These are phyloP conservation scores for Blastocystis sp. DNA, from an alignment of 352 stramenopile genomes.

Conservation along the genomic window DNA sequence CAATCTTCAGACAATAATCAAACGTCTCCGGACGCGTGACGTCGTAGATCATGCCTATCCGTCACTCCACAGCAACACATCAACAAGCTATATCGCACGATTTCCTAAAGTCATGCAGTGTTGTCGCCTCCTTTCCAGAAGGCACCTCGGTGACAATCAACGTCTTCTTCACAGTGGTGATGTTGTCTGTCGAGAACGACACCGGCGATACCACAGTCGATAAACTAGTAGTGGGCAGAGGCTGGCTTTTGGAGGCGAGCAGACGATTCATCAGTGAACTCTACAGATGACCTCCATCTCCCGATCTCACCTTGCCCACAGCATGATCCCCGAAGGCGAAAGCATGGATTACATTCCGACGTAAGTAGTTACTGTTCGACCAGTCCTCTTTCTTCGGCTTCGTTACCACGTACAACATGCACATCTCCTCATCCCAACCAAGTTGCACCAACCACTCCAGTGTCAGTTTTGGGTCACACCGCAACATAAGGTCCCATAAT, in stretches of 20 bases:
- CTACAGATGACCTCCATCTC: not conserved
- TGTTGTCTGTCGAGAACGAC: not conserved
- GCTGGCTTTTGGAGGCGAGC: not conserved
- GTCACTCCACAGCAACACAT: not conserved
- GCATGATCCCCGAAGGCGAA: slow-evolving; percentile 17
- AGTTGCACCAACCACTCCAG: not conserved
- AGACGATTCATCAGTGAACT: not conserved
- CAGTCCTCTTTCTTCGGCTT: slow-evolving; percentile 31
- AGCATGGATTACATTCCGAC: slow-evolving; percentile 22
- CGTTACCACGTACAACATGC: slow-evolving; percentile 14
- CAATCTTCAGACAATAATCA: not conserved
- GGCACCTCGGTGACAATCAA: slow-evolving; percentile 41
- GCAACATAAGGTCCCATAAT: slow-evolving; percentile 20
- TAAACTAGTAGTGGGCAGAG: not conserved
- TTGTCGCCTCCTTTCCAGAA: not conserved
- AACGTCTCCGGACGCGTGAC: not conserved
- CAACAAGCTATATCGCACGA: slow-evolving; percentile 35
- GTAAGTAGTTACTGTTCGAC: not conserved
- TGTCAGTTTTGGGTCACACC: not conserved
- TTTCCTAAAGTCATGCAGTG: not conserved
- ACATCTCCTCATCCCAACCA: not conserved
- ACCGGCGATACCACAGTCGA: slow-evolving; percentile 36
- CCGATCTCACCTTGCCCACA: not conserved
- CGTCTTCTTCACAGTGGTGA: slow-evolving; percentile 7
- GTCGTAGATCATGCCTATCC: slow-evolving; percentile 34